Base-by-base conservation (phyloP, 2,329 filamentous ascomycete species). In the Sarocladium brachiariae region DNA sequence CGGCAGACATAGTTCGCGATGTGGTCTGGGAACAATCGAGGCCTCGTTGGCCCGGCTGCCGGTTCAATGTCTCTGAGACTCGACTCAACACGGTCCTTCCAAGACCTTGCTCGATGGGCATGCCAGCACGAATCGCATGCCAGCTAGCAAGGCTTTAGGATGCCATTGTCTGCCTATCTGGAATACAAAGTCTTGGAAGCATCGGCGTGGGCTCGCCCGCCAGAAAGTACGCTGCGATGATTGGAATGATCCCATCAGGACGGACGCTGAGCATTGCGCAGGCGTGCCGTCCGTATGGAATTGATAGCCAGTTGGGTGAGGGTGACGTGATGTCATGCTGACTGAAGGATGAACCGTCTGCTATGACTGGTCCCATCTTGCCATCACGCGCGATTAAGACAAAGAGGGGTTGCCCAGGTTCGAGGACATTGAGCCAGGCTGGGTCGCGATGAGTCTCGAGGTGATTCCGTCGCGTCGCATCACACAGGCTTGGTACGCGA, bases 301-400 rank as follows among this genome's bases (percentile, higher is more conserved):
- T 43, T 43, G 39, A 25, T 27, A 43, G 39, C 23, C 39, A 43
- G 11, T 43, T 23, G 11, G 23, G 11, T 9, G 39, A 43, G 16
- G 6, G 39, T 43, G 39, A 43, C 27, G 39, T 43, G 39, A 43
- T 43, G 39, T 43, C 39, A 43, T 25, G 39, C 11, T 43, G 21
- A 25, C 16, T 9, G n/a, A 23, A 3, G 4, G 4, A 25, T 25
- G 37, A 7, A 39, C 5, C 16, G 14, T 14, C 19, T 39, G 37
- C 37, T n/a, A 21, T 14, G 9, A 19, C 13, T 27, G 39, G 4
- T 25, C 21, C 16, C 4, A 10, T 27, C 8, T 7, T 43, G 39
- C 23, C 8, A 25, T 43, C 39, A 27, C 39, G 39, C 21, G 13
- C 27, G 27, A 30, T 13, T 30, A n/a, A n/a, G n/a, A n/a, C n/a